Evolutionary conservation across 805 yeast genomes (phyloP).

Genomic region (Candida saitoana): DNA sequence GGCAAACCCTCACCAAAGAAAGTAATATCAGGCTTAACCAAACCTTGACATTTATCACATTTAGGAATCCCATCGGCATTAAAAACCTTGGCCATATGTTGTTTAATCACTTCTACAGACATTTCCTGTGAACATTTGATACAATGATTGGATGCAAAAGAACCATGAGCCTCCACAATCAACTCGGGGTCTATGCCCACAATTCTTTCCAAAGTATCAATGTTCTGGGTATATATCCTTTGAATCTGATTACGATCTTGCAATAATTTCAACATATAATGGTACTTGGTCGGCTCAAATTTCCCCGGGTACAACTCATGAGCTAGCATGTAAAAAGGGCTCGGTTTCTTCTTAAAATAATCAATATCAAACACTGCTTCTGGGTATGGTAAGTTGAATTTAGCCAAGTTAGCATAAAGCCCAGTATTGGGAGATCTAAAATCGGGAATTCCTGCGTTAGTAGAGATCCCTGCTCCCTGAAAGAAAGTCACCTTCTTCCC

Average conservation of each 20-base stretch:
- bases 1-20: conserved; percentile 93
- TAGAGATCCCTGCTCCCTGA: conserved; percentile 93
- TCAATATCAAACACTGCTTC: conserved; percentile 95
- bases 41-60: conserved; percentile 66
- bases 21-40: conserved; percentile 89
- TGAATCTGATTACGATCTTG: conserved; percentile 59
- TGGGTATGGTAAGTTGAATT: conserved; percentile 78
- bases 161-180: conserved; percentile 92
- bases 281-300: conserved; percentile 79
- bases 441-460: conserved; percentile 93
- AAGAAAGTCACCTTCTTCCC: conserved; percentile 55
- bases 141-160: conserved; percentile 82
- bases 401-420: conserved; percentile 72
- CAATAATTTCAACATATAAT: conserved; percentile 62
- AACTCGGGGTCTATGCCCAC: conserved; percentile 67
- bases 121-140: conserved; percentile 63
- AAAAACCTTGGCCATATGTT: conserved; percentile 26
- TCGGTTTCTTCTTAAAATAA: conserved; percentile 69
- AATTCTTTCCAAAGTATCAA: conserved; percentile 83
- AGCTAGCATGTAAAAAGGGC: conserved; percentile 81
- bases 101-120: conserved; percentile 43
- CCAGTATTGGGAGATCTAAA: conserved; percentile 90
- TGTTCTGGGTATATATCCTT: conserved; percentile 86
- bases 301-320: conserved; percentile 85
- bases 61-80: conserved; percentile 42